These are phyloP conservation scores for Kappamyces sp. DNA, from an alignment of 192 early-diverging fungal genomes.

Conservation along the genomic window DNA sequence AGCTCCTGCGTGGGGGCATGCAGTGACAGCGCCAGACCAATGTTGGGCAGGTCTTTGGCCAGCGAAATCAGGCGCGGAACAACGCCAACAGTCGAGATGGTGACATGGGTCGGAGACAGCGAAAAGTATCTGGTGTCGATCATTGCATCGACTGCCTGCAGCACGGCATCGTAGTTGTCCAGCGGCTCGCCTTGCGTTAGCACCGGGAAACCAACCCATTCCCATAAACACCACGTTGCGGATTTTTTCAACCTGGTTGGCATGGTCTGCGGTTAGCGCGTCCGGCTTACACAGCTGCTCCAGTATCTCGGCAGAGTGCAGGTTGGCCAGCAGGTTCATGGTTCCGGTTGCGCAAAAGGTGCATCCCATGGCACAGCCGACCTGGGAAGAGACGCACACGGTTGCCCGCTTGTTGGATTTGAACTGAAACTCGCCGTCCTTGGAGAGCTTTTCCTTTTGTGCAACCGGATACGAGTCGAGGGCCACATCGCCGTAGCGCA, in stretches of 20 bases:
- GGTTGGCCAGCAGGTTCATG: constrained; percentile 46
- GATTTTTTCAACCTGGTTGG: constrained; percentile 43
- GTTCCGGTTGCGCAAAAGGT: constrained; percentile 57
- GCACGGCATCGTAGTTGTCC: constrained; percentile 47
- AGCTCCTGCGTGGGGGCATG: constrained; percentile 50
- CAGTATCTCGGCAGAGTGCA: constrained; percentile 47
- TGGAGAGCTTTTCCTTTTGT: constrained; percentile 25
- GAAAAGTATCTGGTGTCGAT: constrained; percentile 37
- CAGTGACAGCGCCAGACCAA: constrained; percentile 48
- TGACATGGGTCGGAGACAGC: constrained; percentile 38
- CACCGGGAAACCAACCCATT: constrained; percentile 40
- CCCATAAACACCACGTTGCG: constrained; percentile 53
- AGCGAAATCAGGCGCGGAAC: constrained; percentile 42
- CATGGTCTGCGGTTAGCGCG: constrained; percentile 21
- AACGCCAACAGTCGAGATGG: constrained; percentile 52
- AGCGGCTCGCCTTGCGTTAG: constrained; percentile 41
- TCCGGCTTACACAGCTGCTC: constrained; percentile 38
- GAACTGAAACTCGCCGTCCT: constrained; percentile 30
- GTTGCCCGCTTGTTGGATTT: constrained; percentile 44
- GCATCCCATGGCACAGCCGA: constrained; percentile 51
- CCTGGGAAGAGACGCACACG: constrained; percentile 46
- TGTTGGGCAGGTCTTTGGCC: constrained; percentile 37
- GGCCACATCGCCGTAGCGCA: constrained; percentile 48
- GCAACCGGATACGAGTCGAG: constrained; percentile 37
- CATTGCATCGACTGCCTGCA: constrained; percentile 40